phyloP scores from a whole-genome alignment of 192 early-diverging fungal genomes.

The Anaeromyces robustus region DNA sequence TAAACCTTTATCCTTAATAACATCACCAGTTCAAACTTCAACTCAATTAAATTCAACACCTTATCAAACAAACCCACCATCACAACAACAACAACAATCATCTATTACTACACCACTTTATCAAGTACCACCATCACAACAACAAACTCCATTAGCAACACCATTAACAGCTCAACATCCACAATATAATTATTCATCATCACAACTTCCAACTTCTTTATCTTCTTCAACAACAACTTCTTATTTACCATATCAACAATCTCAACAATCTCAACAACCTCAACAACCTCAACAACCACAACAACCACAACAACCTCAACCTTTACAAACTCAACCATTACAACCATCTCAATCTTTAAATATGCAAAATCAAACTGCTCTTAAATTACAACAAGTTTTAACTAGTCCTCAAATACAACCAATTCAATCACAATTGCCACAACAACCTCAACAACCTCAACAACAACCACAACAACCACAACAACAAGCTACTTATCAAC shows the following conservation, averaged over 20 bases:
- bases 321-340: background rate
- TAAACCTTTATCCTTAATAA: constrained; percentile 3
- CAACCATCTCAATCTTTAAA: constrained; percentile 6
- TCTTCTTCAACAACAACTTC: background rate
- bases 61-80: too few relatives aligned
- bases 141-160: constrained; percentile 3
- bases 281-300: constrained; percentile 5
- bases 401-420: background rate
- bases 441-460: background rate
- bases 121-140: background rate
- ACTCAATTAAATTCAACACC: background rate
- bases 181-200: constrained; percentile 5
- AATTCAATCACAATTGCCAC: background rate
- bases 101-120: background rate
- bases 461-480: background rate
- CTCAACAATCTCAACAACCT: too few relatives aligned
- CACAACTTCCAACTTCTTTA: constrained; percentile 5
- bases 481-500: background rate
- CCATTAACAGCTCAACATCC: too few relatives aligned
- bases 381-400: background rate
- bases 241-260: constrained; percentile 7
- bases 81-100: constrained; percentile 10
- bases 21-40: background rate
- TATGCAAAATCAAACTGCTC: background rate
- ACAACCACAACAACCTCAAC: constrained; percentile 8